Evolutionary conservation across 768 basidiomycete species (phyloP), one percentile per base, ranked within the genome.

Genomic region (Pulveroboletus sp.): DNA sequence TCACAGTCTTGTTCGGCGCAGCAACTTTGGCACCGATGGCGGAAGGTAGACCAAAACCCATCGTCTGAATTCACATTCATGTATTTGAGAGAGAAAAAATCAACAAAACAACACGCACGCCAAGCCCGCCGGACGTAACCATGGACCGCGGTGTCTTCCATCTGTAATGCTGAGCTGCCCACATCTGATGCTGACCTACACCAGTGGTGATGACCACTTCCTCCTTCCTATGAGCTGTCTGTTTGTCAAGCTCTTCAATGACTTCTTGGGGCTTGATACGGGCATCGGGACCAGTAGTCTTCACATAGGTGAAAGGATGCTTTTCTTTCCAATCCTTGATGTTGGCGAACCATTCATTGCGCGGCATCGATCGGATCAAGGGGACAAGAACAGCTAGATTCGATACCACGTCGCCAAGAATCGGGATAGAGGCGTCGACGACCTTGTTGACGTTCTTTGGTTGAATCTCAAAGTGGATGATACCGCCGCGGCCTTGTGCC

Each of bases 371-470:
- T 48, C 81, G 69, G 62, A 96, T 85, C 69, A 86, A 61, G 6
- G 93, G 93, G 9, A 96, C 86, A 60, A 99, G 80, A 12, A 82
- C 73, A 8, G 79, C 81, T 59, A 99, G 70, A 66, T 89, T 93
- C 46, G 85, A 74, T 27, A 88, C 79, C 49, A 98, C 95, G 65
- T 99, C 96, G 32, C 96, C 96, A 28, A 96, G 78, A 63, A 99
- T 78, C 43, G 96, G 92, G 50, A 97, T 89, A 41, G 88, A 84
- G 18, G 96, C 95, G 46, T 99, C 84, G 46, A 98, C 82, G 53
- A 99, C 93, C 71, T 99, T 99, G 81, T 99, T 99, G 70, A 99
- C 79, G 71, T 99, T 99, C 79, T 99, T 98, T 40, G 96, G 92
- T 74, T 84, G 83, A 57, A 98, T 94, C 75, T 99, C 96, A 63